Evolutionary conservation across 805 yeast species (phyloP).

Genomic region (Maudiozyma bulderi): DNA sequence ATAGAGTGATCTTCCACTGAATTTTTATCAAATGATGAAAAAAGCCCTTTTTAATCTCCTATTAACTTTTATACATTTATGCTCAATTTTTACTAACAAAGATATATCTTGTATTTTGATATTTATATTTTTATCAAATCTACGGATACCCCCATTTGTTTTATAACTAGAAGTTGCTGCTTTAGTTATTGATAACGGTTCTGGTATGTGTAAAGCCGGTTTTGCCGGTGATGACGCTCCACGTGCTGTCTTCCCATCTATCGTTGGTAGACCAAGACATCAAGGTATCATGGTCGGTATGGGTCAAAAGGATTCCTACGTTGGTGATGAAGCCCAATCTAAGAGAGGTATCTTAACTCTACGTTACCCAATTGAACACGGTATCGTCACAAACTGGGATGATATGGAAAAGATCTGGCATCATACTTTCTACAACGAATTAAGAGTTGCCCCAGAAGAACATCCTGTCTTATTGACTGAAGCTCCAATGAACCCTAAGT

Average conservation of each 20-base stretch:
- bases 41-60: too few species aligned
- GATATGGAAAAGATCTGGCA: conserved; percentile 99
- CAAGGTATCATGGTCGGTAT: conserved; percentile 99
- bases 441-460: conserved; percentile 99
- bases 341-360: conserved; percentile 99
- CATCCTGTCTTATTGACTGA: conserved; percentile 98
- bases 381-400: conserved; percentile 99
- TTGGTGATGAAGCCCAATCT: conserved; percentile 99
- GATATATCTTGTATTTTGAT: background rate
- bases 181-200: conserved; percentile 95
- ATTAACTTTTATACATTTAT: too few species aligned
- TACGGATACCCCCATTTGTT: background rate
- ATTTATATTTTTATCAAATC: too few species aligned
- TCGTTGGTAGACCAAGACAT: conserved; percentile 99
- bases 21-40: too few species aligned
- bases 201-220: conserved; percentile 99
- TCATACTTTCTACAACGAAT: conserved; percentile 99
- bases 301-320: conserved; percentile 99
- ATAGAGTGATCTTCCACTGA: too few species aligned
- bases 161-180: conserved; percentile 30
- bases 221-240: conserved; percentile 99
- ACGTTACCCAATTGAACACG: conserved; percentile 99
- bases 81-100: background rate
- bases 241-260: conserved; percentile 99
- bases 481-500: conserved; percentile 99